phyloP scores from a whole-genome alignment of 169 alveolate species.

The Amoebophrya sp. region DNA sequence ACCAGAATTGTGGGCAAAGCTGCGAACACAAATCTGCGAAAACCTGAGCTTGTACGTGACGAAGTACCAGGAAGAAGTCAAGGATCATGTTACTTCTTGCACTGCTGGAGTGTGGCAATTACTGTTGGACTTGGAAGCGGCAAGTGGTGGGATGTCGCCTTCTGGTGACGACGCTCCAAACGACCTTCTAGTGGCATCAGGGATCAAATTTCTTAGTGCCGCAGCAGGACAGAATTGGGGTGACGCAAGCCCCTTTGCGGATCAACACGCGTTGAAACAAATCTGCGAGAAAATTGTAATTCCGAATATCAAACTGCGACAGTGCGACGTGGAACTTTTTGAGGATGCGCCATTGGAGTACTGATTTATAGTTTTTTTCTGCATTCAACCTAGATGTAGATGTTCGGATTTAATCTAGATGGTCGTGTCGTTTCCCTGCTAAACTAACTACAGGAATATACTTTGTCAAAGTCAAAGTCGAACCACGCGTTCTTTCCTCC shows the following conservation, averaged over 20 bases:
- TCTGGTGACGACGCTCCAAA: no score
- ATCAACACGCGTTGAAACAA: not conserved
- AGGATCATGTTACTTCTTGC: conserved; percentile 9
- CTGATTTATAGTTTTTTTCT: no score
- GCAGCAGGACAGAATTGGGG: conserved; percentile 35
- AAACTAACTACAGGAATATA: no score
- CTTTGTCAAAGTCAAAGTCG: no score
- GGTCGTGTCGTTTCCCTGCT: no score
- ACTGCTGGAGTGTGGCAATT: conserved; percentile 31
- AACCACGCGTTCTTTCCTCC: no score
- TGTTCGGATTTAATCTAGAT: no score
- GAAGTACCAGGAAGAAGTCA: conserved; percentile 38
- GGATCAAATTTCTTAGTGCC: conserved; percentile 17
- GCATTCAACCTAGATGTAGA: no score
- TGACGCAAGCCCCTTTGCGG: conserved; percentile 1
- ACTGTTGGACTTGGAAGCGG: conserved; percentile 14
- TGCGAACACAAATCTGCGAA: conserved; percentile 29
- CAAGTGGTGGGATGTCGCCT: no score
- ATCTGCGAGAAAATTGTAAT: conserved; percentile 28
- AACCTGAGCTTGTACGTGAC: conserved; percentile 30
- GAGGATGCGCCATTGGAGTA: conserved; percentile 25
- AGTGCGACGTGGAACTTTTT: conserved; percentile 31
- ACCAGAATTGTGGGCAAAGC: not conserved
- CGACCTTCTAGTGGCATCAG: conserved; percentile 24
- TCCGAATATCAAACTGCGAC: conserved; percentile 19